Base-by-base conservation (phyloP, 768 basidiomycete species). In the Termitomyces heimii region DNA sequence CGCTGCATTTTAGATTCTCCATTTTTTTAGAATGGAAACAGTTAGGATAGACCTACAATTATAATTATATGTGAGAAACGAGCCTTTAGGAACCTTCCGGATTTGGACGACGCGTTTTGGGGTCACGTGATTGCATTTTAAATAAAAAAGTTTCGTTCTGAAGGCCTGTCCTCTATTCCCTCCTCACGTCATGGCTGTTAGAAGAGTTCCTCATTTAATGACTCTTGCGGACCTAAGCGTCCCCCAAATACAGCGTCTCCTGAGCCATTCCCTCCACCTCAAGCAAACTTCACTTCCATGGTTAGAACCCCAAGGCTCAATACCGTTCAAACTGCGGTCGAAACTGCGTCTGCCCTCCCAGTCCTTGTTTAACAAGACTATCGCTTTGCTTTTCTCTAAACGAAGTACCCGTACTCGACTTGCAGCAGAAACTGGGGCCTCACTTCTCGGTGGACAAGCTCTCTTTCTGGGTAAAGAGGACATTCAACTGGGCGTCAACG, bases 401-500 rank as follows among this genome's bases (percentile, higher is more conserved):
- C 85, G 96, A 37, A 92, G 89, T 66, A 98, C 96, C 0, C 83
- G 96, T 44, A 99, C 97, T 0, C 83, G 97, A 13, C 71, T 98
- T 7, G 81, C 93, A 2, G 87, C 89, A 8, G 96, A 99, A 74
- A 95, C 93, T 0, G 83, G 91, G 26, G 73, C 89, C 0, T 67
- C 77, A 1, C 71, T 93, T 13, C 81, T 99, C 0, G 96, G 96
- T 20, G 97, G 94, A 5, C 84, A 86, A 8, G 86, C 96, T 0
- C 79, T 98, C 63, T 99, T 98, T 71, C 77, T 98, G 8, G 94
- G 95, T 2, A 74, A 73, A 47, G 87, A 89, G 2, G 97, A 98
- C 67, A 95, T 98, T 54, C 97, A 99, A 64, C 77, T 99, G 22
- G 96, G 96, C 47, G 94, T 98, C 43, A 99, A 97, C 71, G 97